Conservation (phyloP, 805 yeast genomes). For the Wickerhamiella slavikovae region DNA sequence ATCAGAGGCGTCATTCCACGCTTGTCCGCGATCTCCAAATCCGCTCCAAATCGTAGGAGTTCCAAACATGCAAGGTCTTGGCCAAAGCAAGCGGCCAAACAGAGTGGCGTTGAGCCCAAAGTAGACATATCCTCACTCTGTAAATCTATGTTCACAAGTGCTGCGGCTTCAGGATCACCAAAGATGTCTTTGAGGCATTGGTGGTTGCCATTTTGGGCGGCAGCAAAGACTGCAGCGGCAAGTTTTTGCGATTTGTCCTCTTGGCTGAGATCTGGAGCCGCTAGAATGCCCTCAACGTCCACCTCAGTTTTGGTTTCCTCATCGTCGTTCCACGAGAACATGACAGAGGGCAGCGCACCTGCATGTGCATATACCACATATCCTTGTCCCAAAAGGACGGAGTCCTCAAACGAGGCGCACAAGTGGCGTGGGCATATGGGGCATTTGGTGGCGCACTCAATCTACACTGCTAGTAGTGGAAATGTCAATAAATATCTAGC, state of each 20-base stretch:
- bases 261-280: conserved; percentile 6
- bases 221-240: conserved; percentile 16
- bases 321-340: neutral
- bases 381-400: too few relatives aligned
- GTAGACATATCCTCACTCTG: too few relatives aligned
- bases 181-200: conserved; percentile 14
- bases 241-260: conserved; percentile 10
- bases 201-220: conserved; percentile 19
- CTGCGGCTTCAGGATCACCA: conserved; percentile 9
- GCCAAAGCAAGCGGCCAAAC: conserved; percentile 24
- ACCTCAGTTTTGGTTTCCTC: conserved; percentile 4
- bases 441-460: too few relatives aligned
- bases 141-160: conserved; percentile 15
- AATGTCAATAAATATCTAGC: too few relatives aligned
- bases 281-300: conserved; percentile 11
- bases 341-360: conserved; percentile 1
- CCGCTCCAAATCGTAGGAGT: conserved; percentile 19
- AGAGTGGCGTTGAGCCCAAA: too few relatives aligned
- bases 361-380: too few relatives aligned
- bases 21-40: conserved; percentile 18
- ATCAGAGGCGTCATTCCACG: conserved; percentile 35
- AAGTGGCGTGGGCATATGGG: too few relatives aligned
- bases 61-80: conserved; percentile 18
- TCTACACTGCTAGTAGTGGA: too few relatives aligned
- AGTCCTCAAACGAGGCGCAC: too few relatives aligned